Evolutionary conservation across 208 protist species (phyloP).

Genomic region (Trypanosoma avium): DNA sequence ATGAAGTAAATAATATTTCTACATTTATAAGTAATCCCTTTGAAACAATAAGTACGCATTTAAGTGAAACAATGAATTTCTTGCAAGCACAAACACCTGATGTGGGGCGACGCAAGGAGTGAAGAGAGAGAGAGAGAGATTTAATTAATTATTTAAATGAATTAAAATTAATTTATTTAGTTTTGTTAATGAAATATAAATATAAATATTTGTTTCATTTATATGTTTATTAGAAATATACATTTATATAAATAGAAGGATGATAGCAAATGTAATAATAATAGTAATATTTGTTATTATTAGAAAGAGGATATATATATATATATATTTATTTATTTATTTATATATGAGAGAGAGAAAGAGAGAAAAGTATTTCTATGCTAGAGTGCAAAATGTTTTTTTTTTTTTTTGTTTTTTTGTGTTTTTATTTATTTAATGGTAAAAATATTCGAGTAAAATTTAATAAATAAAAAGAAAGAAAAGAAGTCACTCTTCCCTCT

Average conservation of each 20-base stretch:
- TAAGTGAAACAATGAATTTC: conserved; percentile 54
- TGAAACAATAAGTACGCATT: conserved; percentile 52
- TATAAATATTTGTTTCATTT: neutral
- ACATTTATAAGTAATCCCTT: conserved; percentile 64
- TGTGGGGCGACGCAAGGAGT: conserved; percentile 34
- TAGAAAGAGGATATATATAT: neutral
- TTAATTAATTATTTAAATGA: neutral
- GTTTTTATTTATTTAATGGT: neutral
- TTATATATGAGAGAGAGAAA: neutral
- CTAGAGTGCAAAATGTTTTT: too few species aligned
- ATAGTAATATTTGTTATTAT: neutral
- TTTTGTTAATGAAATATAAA: neutral
- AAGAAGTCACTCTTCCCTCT: neutral
- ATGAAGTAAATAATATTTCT: conserved; percentile 45
- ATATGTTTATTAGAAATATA: too few species aligned
- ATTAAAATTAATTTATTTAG: too few species aligned
- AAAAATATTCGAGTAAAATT: neutral
- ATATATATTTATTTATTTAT: neutral
- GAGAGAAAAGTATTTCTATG: too few species aligned
- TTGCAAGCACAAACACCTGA: conserved; percentile 77
- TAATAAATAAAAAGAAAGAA: too few species aligned
- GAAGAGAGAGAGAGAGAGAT: neutral
- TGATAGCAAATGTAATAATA: too few species aligned
- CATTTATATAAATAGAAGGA: too few species aligned
- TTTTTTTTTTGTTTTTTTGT: neutral